A percentile compares a stretch with the other conserved stretches of the same genome.
Evolutionary conservation across 805 yeast genomes (phyloP).

Genomic region (Spathaspora gorwiae): DNA sequence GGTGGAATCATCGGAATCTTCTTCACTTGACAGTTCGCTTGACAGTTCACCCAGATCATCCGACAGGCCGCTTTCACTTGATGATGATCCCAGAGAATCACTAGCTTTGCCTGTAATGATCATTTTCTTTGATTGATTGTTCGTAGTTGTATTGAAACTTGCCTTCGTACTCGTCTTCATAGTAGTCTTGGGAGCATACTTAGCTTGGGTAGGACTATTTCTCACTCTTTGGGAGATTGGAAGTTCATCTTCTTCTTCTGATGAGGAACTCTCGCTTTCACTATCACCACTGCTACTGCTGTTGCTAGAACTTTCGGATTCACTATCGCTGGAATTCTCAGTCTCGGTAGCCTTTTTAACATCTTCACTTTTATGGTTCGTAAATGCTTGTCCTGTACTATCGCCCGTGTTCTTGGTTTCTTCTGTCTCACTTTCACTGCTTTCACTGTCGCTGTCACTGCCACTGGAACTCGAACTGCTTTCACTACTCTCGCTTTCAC

Average conservation of each 20-base stretch:
- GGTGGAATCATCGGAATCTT: conserved; percentile 3
- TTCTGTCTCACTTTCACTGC: neutral
- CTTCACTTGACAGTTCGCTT: conserved; percentile 1
- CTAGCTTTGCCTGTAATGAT: neutral
- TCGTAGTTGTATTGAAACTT: neutral
- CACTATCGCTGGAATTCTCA: neutral
- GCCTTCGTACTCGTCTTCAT: neutral
- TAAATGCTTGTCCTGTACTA: neutral
- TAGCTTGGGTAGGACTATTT: neutral
- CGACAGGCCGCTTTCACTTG: neutral
- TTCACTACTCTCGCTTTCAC: neutral
- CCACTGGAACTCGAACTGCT: neutral
- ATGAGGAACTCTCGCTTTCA: neutral
- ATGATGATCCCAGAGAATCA: neutral
- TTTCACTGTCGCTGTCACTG: neutral
- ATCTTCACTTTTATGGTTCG: too few relatives aligned
- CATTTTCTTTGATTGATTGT: too few relatives aligned
- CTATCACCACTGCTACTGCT: conserved; percentile 1
- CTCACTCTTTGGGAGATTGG: neutral
- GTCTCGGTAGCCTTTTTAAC: neutral
- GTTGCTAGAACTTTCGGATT: conserved; percentile 4
- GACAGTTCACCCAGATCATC: too few relatives aligned
- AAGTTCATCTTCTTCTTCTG: neutral
- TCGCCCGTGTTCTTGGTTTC: neutral
- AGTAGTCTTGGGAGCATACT: neutral